Conservation (phyloP, 805 yeast species). For the Schwanniomyces occidentalis region DNA sequence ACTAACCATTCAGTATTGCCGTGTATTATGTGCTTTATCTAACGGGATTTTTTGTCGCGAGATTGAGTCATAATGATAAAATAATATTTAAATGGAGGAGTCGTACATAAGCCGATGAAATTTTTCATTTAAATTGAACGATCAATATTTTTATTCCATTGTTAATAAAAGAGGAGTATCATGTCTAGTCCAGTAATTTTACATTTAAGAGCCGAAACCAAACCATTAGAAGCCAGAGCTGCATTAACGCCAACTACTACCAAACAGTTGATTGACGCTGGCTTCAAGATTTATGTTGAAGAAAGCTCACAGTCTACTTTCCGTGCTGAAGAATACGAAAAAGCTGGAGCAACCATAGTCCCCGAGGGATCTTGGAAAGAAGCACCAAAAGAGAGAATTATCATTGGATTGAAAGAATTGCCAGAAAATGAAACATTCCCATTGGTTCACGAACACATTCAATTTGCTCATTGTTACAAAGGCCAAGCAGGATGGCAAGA, state of each 20-base stretch:
- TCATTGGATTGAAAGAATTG: conserved; percentile 91
- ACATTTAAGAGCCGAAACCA: conserved; percentile 95
- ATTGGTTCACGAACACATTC: conserved; percentile 91
- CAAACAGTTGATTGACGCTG: conserved; percentile 79
- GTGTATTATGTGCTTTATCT: no score
- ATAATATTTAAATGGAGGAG: no score
- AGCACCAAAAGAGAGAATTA: conserved; percentile 89
- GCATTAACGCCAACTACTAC: conserved; percentile 93
- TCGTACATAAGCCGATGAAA: background rate
- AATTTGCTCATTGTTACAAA: conserved; percentile 98
- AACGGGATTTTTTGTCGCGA: no score
- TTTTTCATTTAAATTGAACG: background rate
- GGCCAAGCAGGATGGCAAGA: conserved; percentile 97
- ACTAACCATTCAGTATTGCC: background rate
- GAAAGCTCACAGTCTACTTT: conserved; percentile 84
- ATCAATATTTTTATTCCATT: background rate
- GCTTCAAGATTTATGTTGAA: conserved; percentile 87
- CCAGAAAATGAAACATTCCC: conserved; percentile 92
- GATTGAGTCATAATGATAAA: conserved; percentile 4
- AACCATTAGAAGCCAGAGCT: conserved; percentile 96
- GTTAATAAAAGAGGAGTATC: background rate
- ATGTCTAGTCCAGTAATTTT: conserved; percentile 50
- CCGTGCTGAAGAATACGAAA: conserved; percentile 68
- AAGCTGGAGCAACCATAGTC: conserved; percentile 83
- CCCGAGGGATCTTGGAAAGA: conserved; percentile 91